Percentiles rank a stretch among this genome's conserved stretches.
phyloP scores from a whole-genome alignment of 768 basidiomycete genomes.

The Lyophyllum shimeji region DNA sequence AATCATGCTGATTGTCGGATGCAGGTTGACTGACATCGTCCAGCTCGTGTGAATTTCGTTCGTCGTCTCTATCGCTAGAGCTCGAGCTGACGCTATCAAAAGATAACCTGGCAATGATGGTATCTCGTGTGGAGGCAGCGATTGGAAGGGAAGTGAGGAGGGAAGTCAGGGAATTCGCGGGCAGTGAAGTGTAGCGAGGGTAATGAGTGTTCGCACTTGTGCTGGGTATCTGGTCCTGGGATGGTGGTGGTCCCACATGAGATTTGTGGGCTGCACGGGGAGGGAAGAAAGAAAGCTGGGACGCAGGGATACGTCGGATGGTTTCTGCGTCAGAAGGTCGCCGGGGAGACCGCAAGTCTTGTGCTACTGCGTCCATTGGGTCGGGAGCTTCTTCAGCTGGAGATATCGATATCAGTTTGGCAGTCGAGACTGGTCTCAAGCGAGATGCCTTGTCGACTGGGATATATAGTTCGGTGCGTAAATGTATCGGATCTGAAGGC shows the following conservation, averaged over 20 bases:
- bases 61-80: slow-evolving; percentile 37
- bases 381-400: slow-evolving; percentile 19
- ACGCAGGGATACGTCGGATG: slow-evolving; percentile 47
- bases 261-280: slow-evolving; percentile 32
- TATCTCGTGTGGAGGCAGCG: slow-evolving; percentile 52
- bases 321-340: slow-evolving; percentile 21
- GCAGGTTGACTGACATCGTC: slow-evolving; percentile 33
- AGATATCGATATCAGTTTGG: slow-evolving; percentile 26
- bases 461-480: slow-evolving; percentile 80
- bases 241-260: slow-evolving; percentile 6
- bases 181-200: slow-evolving; percentile 28
- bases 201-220: slow-evolving; percentile 15
- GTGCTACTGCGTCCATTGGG: slow-evolving; percentile 18
- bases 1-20: not conserved
- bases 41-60: slow-evolving; percentile 41
- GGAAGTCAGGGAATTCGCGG: slow-evolving; percentile 38
- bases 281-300: slow-evolving; percentile 57
- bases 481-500: slow-evolving; percentile 89
- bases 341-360: slow-evolving; percentile 7
- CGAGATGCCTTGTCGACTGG: slow-evolving; percentile 63
- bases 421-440: slow-evolving; percentile 33
- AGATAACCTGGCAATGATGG: slow-evolving; percentile 53
- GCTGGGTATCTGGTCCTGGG: slow-evolving; percentile 10
- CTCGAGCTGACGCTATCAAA: slow-evolving; percentile 50
- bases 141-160: slow-evolving; percentile 49